These are phyloP conservation scores for Nemania bipapillata DNA, from an alignment of 2,329 filamentous ascomycete genomes.

Conservation along the genomic window DNA sequence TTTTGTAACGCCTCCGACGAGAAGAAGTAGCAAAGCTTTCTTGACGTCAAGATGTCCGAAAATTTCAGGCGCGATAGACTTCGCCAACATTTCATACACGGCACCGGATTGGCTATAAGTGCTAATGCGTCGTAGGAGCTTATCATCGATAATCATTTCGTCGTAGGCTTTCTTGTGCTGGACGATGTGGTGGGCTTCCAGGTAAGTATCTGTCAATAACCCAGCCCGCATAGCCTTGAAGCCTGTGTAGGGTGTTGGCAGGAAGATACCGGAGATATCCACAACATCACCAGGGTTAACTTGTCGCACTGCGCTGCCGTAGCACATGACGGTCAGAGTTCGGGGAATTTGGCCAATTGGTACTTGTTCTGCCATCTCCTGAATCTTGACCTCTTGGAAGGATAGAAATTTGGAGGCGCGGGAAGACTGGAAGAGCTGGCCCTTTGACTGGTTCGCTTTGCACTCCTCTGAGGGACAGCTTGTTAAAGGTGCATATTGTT, in stretches of 20 bases:
- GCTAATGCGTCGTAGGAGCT: constrained; percentile 83
- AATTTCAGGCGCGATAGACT: constrained; percentile 97
- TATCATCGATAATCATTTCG: constrained; percentile 84
- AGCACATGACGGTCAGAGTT: constrained; percentile 87
- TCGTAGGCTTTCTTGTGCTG: constrained; percentile 99
- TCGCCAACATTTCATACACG: constrained; percentile 93
- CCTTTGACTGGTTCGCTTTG: constrained; percentile 88
- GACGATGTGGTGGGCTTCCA: constrained; percentile 90
- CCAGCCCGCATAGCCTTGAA: constrained; percentile 97
- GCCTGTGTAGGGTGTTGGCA: constrained; percentile 97
- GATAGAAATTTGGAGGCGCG: constrained; percentile 95
- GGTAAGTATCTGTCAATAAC: constrained; percentile 94
- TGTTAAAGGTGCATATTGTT: constrained; percentile 86
- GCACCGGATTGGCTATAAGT: constrained; percentile 86
- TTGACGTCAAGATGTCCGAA: constrained; percentile 97
- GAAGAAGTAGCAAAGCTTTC: constrained; percentile 92
- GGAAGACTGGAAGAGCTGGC: constrained; percentile 93
- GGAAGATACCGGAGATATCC: constrained; percentile 92
- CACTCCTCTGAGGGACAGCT: constrained; percentile 93
- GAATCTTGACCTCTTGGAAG: constrained; percentile 98
- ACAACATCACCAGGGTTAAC: constrained; percentile 95
- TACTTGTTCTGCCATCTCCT: constrained; percentile 99
- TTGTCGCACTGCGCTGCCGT: constrained; percentile 84
- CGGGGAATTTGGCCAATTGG: constrained; percentile 97
- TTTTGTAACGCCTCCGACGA: constrained; percentile 96